phyloP scores from a whole-genome alignment of 2,329 filamentous ascomycete species.

The Nothomitra cinnamomea region DNA sequence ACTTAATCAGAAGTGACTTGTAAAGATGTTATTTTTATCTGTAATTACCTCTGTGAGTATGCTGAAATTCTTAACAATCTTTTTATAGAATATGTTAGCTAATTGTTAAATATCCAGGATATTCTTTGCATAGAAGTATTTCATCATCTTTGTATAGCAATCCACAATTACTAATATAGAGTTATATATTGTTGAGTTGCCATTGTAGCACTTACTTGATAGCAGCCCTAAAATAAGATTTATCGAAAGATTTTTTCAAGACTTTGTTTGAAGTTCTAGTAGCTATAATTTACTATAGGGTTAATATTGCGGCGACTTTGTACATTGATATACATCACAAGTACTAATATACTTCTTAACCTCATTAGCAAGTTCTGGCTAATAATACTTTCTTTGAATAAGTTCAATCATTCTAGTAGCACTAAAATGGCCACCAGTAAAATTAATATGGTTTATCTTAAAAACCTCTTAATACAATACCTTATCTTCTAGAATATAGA shows the following conservation, averaged over 20 bases:
- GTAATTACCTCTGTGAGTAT: slow-evolving; percentile 10
- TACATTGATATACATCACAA: slow-evolving; percentile 4
- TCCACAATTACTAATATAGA: slow-evolving; percentile 13
- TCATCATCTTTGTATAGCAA: slow-evolving; percentile 10
- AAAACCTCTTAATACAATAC: neutral
- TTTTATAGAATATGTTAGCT: slow-evolving; percentile 11
- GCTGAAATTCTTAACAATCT: slow-evolving; percentile 10
- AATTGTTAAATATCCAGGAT: slow-evolving; percentile 9
- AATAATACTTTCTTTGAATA: neutral
- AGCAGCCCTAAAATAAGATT: slow-evolving; percentile 15
- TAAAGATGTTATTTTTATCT: slow-evolving; percentile 14
- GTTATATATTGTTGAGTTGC: slow-evolving; percentile 7
- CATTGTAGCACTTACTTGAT: neutral
- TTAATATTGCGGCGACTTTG: neutral
- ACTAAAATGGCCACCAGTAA: neutral
- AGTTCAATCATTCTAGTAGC: neutral
- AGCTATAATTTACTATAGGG: slow-evolving; percentile 2
- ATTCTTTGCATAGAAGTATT: slow-evolving; percentile 10
- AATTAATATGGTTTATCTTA: slow-evolving; percentile 4
- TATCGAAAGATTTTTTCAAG: slow-evolving; percentile 8
- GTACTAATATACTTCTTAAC: slow-evolving; percentile 3
- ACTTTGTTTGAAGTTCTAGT: neutral
- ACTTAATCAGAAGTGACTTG: slow-evolving; percentile 3
- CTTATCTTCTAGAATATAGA: neutral
- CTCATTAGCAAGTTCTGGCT: neutral